phyloP scores from a whole-genome alignment of 371 early-diverging fungal species.

The Lichtheimia ornata region DNA sequence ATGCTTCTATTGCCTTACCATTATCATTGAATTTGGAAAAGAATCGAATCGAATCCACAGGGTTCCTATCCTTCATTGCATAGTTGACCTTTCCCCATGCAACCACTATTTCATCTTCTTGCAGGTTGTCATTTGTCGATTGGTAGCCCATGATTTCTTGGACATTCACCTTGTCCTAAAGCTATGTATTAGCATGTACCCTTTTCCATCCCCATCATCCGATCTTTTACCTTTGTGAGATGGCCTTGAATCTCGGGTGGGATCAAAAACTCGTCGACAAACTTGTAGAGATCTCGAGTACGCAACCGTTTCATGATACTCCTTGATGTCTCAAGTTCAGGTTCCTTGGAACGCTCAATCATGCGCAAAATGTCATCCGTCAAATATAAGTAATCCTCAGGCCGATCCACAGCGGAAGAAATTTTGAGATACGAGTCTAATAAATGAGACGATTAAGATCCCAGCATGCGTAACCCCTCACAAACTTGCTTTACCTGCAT shows the following conservation, averaged over 20 bases:
- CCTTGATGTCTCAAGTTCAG: conserved; percentile 66
- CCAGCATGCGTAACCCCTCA: too few species aligned
- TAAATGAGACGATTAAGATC: too few species aligned
- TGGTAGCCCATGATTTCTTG: conserved; percentile 63
- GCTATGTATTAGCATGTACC: neutral
- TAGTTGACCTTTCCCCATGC: conserved; percentile 74
- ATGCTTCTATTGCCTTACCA: conserved; percentile 24
- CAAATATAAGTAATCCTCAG: conserved; percentile 73
- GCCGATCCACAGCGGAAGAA: conserved; percentile 66
- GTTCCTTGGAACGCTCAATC: conserved; percentile 72
- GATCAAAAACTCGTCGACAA: conserved; percentile 84
- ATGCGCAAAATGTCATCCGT: conserved; percentile 86
- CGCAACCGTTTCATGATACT: conserved; percentile 74
- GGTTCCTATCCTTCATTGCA: conserved; percentile 83
- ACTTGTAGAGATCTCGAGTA: conserved; percentile 81
- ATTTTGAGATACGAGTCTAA: conserved; percentile 71
- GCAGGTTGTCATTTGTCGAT: conserved; percentile 53
- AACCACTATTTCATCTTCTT: conserved; percentile 73
- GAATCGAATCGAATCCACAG: conserved; percentile 83
- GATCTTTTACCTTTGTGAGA: conserved; percentile 41
- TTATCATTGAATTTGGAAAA: conserved; percentile 68
- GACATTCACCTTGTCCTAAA: conserved; percentile 50
- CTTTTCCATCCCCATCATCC: neutral
- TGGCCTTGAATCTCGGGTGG: conserved; percentile 55
- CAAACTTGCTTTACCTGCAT: conserved; percentile 52